Conservation (phyloP, 352 stramenopile genomes). For the Phytopythium sindhum region DNA sequence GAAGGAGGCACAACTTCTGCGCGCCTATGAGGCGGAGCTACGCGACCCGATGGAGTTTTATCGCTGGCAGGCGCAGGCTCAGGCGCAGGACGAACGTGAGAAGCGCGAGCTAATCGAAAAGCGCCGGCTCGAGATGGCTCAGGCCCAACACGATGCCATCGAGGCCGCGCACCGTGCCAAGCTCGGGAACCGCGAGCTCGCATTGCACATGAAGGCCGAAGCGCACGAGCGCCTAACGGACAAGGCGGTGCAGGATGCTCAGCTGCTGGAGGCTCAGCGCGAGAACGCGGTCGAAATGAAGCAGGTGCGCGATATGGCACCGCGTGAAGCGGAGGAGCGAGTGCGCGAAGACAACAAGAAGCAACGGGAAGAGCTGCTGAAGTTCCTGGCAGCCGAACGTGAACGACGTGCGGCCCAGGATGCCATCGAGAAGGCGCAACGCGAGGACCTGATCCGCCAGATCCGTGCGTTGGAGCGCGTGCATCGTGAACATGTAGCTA, state of each 20-base stretch:
- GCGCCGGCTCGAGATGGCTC: constrained; percentile 78
- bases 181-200: constrained; percentile 82
- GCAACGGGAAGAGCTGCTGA: constrained; percentile 62
- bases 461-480: constrained; percentile 81
- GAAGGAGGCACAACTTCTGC: constrained; percentile 82
- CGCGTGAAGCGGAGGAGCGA: constrained; percentile 68
- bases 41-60: constrained; percentile 91
- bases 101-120: constrained; percentile 67
- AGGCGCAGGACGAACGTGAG: constrained; percentile 71
- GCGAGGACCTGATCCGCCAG: constrained; percentile 84
- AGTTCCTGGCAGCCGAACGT: constrained; percentile 56
- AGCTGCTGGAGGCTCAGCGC: constrained; percentile 53
- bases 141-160: constrained; percentile 79
- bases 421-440: constrained; percentile 61
- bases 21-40: constrained; percentile 88
- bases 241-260: constrained; percentile 50
- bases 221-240: constrained; percentile 64
- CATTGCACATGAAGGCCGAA: constrained; percentile 72
- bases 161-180: constrained; percentile 59
- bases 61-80: constrained; percentile 86
- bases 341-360: constrained; percentile 55
- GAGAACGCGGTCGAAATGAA: constrained; percentile 64
- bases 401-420: constrained; percentile 59
- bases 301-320: constrained; percentile 69
- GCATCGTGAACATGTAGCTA: constrained; percentile 70